phyloP scores from a whole-genome alignment of 805 yeast species.

The Saturnispora bothae region DNA sequence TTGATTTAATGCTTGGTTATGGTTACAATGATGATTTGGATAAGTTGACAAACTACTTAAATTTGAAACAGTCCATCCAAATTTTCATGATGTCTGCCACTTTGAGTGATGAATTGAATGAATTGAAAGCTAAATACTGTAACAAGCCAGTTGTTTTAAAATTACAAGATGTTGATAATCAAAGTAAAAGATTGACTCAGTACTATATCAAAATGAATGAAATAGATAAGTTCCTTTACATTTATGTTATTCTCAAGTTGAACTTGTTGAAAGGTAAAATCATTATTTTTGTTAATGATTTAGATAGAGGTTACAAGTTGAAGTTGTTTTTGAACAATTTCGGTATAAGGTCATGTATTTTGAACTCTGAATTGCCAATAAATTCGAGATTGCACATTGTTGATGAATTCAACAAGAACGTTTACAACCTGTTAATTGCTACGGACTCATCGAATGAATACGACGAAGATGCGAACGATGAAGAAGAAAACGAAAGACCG shows the following conservation, averaged over 20 bases:
- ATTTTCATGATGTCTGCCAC: constrained; percentile 96
- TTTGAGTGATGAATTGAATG: constrained; percentile 72
- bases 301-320: constrained; percentile 90
- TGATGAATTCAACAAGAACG: constrained; percentile 86
- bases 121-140: constrained; percentile 68
- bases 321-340: constrained; percentile 89
- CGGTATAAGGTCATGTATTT: constrained; percentile 78
- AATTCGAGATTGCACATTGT: constrained; percentile 92
- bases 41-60: constrained; percentile 50
- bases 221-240: constrained; percentile 80
- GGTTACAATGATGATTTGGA: constrained; percentile 84
- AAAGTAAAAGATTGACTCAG: constrained; percentile 58
- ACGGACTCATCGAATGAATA: constrained; percentile 78
- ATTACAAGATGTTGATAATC: constrained; percentile 52
- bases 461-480: constrained; percentile 27
- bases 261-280: constrained; percentile 85
- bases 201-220: constrained; percentile 81
- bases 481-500: constrained; percentile 28
- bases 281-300: constrained; percentile 80
- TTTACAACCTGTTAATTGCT: constrained; percentile 80
- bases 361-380: constrained; percentile 86
- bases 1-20: constrained; percentile 78
- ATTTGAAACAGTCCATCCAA: constrained; percentile 69
- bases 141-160: constrained; percentile 73
- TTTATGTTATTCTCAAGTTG: constrained; percentile 87